Percentiles rank a stretch among this genome's conserved stretches.
These are phyloP conservation scores for Alternaria gaisen DNA, from an alignment of 2,329 filamentous ascomycete genomes.

Conservation along the genomic window DNA sequence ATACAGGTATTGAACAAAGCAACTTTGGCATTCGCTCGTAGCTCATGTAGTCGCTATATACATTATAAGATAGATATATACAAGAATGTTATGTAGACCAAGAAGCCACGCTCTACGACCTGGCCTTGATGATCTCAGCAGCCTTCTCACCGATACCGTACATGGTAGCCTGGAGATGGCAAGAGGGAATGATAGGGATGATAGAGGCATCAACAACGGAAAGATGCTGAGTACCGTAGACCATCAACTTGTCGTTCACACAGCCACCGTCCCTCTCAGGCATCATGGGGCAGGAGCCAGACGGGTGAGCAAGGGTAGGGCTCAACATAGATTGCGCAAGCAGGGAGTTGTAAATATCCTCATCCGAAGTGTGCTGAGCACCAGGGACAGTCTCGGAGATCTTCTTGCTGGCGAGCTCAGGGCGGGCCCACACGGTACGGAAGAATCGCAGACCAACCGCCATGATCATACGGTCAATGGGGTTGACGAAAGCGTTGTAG, in stretches of 20 bases:
- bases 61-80: conserved; percentile 9
- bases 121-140: conserved; percentile 43
- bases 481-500: conserved; percentile 42
- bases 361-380: conserved; percentile 32
- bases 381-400: conserved; percentile 37
- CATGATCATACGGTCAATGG: conserved; percentile 37
- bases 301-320: conserved; percentile 44
- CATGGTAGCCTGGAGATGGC: conserved; percentile 42
- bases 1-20: neutral
- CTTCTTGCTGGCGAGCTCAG: conserved; percentile 32
- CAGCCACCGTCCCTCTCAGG: conserved; percentile 36
- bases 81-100: neutral
- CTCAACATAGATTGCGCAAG: conserved; percentile 28
- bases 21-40: neutral
- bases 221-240: conserved; percentile 41
- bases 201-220: conserved; percentile 45
- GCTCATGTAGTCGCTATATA: neutral
- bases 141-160: conserved; percentile 49
- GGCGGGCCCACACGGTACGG: conserved; percentile 42
- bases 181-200: conserved; percentile 42
- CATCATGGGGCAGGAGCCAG: conserved; percentile 44
- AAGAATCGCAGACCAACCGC: conserved; percentile 47
- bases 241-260: conserved; percentile 35
- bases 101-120: conserved; percentile 6
- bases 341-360: conserved; percentile 32